These are phyloP conservation scores for Cynanchum wilfordii DNA, from an alignment of 257 asterid species.

Conservation along the genomic window DNA sequence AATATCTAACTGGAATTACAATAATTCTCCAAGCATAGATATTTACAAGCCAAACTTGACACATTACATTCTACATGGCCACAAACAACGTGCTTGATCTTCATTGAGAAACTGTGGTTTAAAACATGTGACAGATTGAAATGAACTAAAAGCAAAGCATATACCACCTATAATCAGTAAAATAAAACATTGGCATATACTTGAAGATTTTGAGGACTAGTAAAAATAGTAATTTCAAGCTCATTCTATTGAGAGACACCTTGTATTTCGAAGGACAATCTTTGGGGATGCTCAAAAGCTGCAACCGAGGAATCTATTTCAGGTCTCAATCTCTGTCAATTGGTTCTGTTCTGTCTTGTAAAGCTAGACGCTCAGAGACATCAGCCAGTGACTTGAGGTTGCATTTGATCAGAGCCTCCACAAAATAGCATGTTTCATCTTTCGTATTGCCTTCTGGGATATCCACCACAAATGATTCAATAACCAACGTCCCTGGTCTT, in stretches of 20 bases:
- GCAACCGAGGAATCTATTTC: not conserved
- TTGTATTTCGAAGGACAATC: constrained; percentile 13
- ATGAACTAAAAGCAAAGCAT: constrained; percentile 5
- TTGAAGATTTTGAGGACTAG: constrained; percentile 31
- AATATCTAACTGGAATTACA: constrained; percentile 12
- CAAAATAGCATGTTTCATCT: constrained; percentile 75
- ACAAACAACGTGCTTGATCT: constrained; percentile 23
- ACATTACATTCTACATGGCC: constrained; percentile 23
- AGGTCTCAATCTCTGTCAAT: constrained; percentile 35
- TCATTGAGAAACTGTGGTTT: not conserved
- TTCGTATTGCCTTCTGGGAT: constrained; percentile 83
- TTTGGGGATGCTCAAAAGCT: constrained; percentile 18
- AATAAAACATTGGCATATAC: constrained; percentile 20
- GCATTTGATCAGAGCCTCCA: constrained; percentile 83
- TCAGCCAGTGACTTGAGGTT: constrained; percentile 85
- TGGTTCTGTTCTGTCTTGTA: constrained; percentile 55
- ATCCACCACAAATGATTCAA: constrained; percentile 82
- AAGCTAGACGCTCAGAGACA: constrained; percentile 66
- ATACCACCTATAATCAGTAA: constrained; percentile 15
- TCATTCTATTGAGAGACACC: constrained; percentile 22
- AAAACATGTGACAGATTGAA: not conserved
- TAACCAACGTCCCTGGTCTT: constrained; percentile 72
- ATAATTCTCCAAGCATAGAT: constrained; percentile 29
- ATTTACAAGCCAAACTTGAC: constrained; percentile 45
- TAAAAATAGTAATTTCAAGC: constrained; percentile 34